These are phyloP conservation scores for Lippia alba DNA, from an alignment of 305 asterid species.

Conservation along the genomic window DNA sequence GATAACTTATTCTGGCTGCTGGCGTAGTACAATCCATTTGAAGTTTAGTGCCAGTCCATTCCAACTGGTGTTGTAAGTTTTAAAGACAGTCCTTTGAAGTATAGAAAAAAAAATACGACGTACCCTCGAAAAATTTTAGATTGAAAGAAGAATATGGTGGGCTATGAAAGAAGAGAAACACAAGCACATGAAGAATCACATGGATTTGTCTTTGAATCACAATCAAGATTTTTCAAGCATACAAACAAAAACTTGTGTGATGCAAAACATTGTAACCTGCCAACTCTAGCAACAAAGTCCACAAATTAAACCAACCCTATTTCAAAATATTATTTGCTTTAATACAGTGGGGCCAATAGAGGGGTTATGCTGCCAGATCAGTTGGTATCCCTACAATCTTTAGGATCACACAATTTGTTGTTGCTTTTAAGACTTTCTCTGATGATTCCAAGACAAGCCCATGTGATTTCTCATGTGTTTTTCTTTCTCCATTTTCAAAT, in stretches of 20 bases:
- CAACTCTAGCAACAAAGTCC: not conserved
- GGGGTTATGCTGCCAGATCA: constrained; percentile 1
- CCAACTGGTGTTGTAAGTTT: too few relatives aligned
- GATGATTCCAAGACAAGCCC: not conserved
- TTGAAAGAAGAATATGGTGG: not conserved
- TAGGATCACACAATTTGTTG: not conserved
- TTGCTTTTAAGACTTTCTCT: too few relatives aligned
- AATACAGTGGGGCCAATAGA: too few relatives aligned
- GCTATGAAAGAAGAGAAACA: not conserved
- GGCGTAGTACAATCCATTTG: too few relatives aligned
- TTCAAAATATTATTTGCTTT: not conserved
- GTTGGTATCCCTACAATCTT: not conserved
- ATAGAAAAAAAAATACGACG: not conserved
- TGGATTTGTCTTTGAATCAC: constrained; percentile 22
- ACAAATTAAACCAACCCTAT: not conserved
- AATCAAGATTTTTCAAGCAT: not conserved
- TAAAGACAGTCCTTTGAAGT: too few relatives aligned
- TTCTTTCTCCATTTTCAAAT: not conserved
- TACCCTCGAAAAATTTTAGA: too few relatives aligned
- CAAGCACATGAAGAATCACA: too few relatives aligned
- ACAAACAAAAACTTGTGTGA: not conserved
- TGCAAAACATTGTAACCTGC: not conserved
- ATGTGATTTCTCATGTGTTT: constrained; percentile 8
- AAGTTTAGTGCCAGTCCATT: too few relatives aligned
- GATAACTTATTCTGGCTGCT: too few relatives aligned